Percentiles rank a stretch among this genome's conserved stretches.
Conservation (phyloP, 2,329 filamentous ascomycete genomes). For the Xylaria sp. region DNA sequence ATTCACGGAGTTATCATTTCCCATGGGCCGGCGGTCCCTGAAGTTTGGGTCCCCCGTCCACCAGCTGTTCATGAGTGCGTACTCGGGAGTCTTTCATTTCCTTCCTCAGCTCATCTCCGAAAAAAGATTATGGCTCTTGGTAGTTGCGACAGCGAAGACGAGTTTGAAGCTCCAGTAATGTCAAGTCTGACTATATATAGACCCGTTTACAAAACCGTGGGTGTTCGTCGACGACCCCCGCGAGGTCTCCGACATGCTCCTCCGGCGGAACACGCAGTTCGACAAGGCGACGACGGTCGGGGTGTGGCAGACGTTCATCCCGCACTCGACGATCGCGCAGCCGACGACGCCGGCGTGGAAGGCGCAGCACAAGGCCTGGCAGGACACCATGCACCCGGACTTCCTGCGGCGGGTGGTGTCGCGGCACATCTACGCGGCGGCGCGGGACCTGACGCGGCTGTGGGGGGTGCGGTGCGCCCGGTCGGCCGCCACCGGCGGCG, state of each 20-base stretch:
- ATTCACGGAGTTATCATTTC: constrained; percentile 1
- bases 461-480: constrained; percentile 15
- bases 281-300: constrained; percentile 9
- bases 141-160: not conserved
- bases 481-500: not conserved
- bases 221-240: constrained; percentile 20
- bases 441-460: constrained; percentile 12
- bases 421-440: constrained; percentile 13
- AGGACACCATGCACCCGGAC: constrained; percentile 22
- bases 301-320: constrained; percentile 11
- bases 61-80: constrained; percentile 11
- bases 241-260: constrained; percentile 15
- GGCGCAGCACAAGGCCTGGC: constrained; percentile 18
- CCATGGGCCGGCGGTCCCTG: constrained; percentile 11
- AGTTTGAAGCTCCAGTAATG: no score
- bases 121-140: no score
- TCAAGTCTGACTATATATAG: not conserved
- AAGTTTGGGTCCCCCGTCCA: constrained; percentile 14
- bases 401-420: constrained; percentile 20
- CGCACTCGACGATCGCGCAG: constrained; percentile 17
- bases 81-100: not conserved
- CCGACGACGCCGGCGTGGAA: constrained; percentile 9
- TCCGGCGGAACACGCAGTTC: constrained; percentile 21
- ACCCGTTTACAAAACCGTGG: constrained; percentile 15
- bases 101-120: not conserved